phyloP scores from a whole-genome alignment of 176 grass and related monocot genomes.

The Juncus inflexus region DNA sequence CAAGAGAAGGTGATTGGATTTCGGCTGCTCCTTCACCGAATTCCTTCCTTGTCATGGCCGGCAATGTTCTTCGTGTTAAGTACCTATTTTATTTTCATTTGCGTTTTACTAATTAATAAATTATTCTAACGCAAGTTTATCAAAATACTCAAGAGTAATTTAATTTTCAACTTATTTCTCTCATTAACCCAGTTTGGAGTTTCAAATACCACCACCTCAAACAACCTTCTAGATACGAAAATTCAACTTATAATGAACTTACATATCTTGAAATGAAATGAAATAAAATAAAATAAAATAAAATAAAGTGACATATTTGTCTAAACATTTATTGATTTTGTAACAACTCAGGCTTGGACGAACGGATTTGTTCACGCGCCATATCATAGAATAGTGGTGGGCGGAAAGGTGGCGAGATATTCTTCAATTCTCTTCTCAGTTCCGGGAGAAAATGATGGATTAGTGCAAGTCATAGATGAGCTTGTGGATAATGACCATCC shows the following conservation, averaged over 20 bases:
- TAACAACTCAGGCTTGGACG: slow-evolving; percentile 53
- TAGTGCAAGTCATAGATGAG: slow-evolving; percentile 35
- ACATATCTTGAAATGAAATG: too few relatives aligned
- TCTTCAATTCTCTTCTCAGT: slow-evolving; percentile 56
- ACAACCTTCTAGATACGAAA: too few relatives aligned
- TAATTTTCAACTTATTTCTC: too few relatives aligned
- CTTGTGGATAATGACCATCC: slow-evolving; percentile 53
- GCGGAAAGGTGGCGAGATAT: slow-evolving; percentile 42
- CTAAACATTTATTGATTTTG: neutral
- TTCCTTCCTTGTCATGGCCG: slow-evolving; percentile 63
- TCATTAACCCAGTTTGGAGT: too few relatives aligned
- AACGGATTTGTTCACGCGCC: slow-evolving; percentile 43
- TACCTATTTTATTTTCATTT: neutral
- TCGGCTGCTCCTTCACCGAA: slow-evolving; percentile 32
- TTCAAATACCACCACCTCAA: too few relatives aligned
- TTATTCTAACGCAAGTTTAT: too few relatives aligned
- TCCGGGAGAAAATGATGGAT: slow-evolving; percentile 3
- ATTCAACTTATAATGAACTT: too few relatives aligned
- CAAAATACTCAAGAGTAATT: too few relatives aligned
- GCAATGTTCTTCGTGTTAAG: slow-evolving; percentile 54
- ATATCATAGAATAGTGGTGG: slow-evolving; percentile 42
- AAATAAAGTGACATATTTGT: neutral
- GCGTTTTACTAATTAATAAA: too few relatives aligned
- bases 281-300: neutral
- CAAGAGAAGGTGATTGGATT: slow-evolving; percentile 53